Evolutionary conservation across 768 basidiomycete species (phyloP).

Genomic region (Kondoa malvinella): DNA sequence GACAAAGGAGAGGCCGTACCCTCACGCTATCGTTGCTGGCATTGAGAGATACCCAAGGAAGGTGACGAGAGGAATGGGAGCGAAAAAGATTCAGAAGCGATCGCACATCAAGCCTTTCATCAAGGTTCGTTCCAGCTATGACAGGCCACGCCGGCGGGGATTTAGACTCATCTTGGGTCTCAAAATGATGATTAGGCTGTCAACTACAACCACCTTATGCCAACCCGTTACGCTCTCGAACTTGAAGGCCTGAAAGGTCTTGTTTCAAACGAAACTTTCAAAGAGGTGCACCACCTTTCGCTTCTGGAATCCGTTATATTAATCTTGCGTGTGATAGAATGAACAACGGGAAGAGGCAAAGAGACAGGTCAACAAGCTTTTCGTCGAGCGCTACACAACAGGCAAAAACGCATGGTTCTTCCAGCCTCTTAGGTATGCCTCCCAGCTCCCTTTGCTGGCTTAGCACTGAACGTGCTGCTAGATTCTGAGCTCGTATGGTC

Average conservation of each 20-base stretch:
- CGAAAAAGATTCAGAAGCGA: constrained; percentile 78
- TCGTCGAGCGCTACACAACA: constrained; percentile 81
- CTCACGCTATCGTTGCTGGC: constrained; percentile 95
- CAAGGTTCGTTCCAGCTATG: constrained; percentile 47
- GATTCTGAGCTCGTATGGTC: too few relatives aligned
- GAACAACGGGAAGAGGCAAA: constrained; percentile 46
- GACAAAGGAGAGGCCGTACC: constrained; percentile 56
- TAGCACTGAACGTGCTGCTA: too few relatives aligned
- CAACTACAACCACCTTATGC: constrained; percentile 99
- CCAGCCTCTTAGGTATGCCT: constrained; percentile 32
- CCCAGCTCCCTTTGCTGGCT: not conserved
- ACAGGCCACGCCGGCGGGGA: not conserved
- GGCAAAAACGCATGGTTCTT: constrained; percentile 99
- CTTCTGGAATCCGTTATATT: not conserved
- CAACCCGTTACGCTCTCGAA: constrained; percentile 95
- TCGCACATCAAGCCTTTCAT: constrained; percentile 99
- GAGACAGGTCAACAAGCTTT: constrained; percentile 86
- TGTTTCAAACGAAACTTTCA: constrained; percentile 77
- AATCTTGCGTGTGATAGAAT: not conserved
- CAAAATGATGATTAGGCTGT: constrained; percentile 43
- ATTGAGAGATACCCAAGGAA: constrained; percentile 96
- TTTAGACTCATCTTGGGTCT: not conserved
- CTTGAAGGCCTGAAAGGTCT: constrained; percentile 82
- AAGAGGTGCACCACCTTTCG: constrained; percentile 46
- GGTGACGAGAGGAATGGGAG: constrained; percentile 92